Evolutionary conservation across 2,329 filamentous ascomycete genomes (phyloP), one percentile per base, ranked within the genome.

Genomic region (Xylariaceae sp.): DNA sequence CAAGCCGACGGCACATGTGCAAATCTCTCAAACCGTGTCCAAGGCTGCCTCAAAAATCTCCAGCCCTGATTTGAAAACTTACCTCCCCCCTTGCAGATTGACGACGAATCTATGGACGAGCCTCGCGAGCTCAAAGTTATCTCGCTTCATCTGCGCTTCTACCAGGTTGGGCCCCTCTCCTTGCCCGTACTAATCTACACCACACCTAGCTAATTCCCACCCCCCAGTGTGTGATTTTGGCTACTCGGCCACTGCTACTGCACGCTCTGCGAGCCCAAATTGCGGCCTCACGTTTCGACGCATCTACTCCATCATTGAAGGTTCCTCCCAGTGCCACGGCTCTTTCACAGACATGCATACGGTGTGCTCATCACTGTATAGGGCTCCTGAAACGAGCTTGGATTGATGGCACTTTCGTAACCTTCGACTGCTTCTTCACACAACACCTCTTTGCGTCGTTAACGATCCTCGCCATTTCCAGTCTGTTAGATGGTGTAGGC

Each of bases 401-500:
- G 79, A 74, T 79, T 1, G 73, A 77, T 29, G 79, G 79, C 0
- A 74, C 76, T 0, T 79, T 80, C 51, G 67, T 73, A 0, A 79
- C 73, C 0, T 79, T 80, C 44, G 78, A 79, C 55, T 80, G 78
- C 63, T 76, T 76, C 45, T 72, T 75, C 62, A 74, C 75, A 0
- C 76, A 79, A 45, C 79, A 78, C 41, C 73, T 81, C 21, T 81
- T 81, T 63, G 76, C 78, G 0, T 72, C 77, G 0, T 71, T 75
- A 2, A 77, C 74, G 0, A 71, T 79, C 3, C 71, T 81, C 1
- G 76, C 75, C 0, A 69, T 79, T 1, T 79, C 78, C 1, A 76
- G 73, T 40, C 63, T 79, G 0, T 65, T 77, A 0, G 63, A 64
- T 2, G 62, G 69, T 0, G 66, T 69, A 3, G 62, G 71, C 7